Base-by-base conservation (phyloP, 163 green algal genomes). In the Scenedesmus sp. region DNA sequence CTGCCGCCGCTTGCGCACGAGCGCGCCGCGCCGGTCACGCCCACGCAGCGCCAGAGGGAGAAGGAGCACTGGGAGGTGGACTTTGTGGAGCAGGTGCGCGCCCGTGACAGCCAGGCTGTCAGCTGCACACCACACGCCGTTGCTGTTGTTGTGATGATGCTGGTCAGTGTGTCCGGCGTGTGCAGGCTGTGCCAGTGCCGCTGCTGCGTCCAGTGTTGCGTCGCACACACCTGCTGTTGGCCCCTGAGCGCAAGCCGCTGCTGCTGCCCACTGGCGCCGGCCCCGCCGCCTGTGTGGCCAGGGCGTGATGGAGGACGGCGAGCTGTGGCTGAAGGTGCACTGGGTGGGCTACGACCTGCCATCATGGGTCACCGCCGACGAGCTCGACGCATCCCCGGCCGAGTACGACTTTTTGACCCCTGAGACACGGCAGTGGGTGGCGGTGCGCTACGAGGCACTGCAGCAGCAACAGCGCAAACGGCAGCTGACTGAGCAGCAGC, bases 281-380 rank as follows among this genome's bases (percentile, higher is more conserved):
- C n/a, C n/a, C n/a, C n/a, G n/a, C n/a, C n/a, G n/a, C n/a, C n/a
- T 16, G 15, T 16, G 16, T 26, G 46, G 16, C 1, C 65, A 76
- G 65, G 65, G 30, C 24, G 0, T 37, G 30, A 76, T 76, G 65
- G 65, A 76, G 65, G 65, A 76, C 24, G 65, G 65, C 30, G 30
- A 40, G 65, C 65, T 76, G 65, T 76, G 65, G 65, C 24, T 76
- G 30, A 15, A 3, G 30, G 30, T 76, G 30, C 30, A 37, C 65
- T 76, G 65, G 65, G 65, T 76, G 65, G 65, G 65, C 65, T 76
- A 76, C 65, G 65, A 76, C 65, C 6, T 40, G 30, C 65, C 65
- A 37, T 40, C 65, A 16, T 76, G 65, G 65, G 18, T 40, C 65
- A 76, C 65, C 7, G 5, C 30, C 5, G 7, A 16, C 65, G 9